These are phyloP conservation scores for Ceratocystis smalleyi DNA, from an alignment of 2,329 filamentous ascomycete species.

Conservation along the genomic window DNA sequence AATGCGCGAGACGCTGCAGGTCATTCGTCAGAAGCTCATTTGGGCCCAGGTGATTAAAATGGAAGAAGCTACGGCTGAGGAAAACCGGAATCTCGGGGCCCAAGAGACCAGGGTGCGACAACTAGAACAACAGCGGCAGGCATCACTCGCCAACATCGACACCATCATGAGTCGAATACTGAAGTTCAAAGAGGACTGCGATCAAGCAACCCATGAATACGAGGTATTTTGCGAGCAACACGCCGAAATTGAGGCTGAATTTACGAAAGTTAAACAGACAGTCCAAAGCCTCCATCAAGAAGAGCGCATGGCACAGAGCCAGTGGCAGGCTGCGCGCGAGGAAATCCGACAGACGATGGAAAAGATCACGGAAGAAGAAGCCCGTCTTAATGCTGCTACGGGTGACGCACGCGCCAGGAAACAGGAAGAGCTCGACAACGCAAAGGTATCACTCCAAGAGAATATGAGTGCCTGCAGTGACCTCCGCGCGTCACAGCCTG, in stretches of 20 bases:
- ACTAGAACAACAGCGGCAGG: background rate
- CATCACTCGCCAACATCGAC: background rate
- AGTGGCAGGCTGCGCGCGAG: slow-evolving; percentile 38
- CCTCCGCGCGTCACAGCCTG: background rate
- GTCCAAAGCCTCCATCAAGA: slow-evolving; percentile 42
- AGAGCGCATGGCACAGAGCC: slow-evolving; percentile 38
- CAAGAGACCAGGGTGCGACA: background rate
- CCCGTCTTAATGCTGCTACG: slow-evolving; percentile 49
- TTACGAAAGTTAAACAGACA: slow-evolving; percentile 25
- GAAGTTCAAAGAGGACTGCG: slow-evolving; percentile 22
- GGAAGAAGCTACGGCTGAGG: slow-evolving; percentile 33
- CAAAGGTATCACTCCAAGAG: slow-evolving; percentile 3
- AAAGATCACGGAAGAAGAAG: slow-evolving; percentile 40
- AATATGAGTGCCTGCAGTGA: background rate
- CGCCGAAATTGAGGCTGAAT: slow-evolving; percentile 18
- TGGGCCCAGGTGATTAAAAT: slow-evolving; percentile 76
- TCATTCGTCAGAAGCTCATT: slow-evolving; percentile 52
- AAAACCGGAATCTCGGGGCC: background rate
- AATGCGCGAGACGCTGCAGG: slow-evolving; percentile 44
- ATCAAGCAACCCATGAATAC: slow-evolving; percentile 19
- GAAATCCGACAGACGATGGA: slow-evolving; percentile 31
- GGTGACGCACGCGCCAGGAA: slow-evolving; percentile 54
- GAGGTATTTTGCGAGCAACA: slow-evolving; percentile 30
- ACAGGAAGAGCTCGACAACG: slow-evolving; percentile 33
- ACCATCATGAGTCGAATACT: background rate